Percentiles rank a stretch among this genome's conserved stretches.
phyloP scores from a whole-genome alignment of 306 rosid genomes.

The Quercus gilva region DNA sequence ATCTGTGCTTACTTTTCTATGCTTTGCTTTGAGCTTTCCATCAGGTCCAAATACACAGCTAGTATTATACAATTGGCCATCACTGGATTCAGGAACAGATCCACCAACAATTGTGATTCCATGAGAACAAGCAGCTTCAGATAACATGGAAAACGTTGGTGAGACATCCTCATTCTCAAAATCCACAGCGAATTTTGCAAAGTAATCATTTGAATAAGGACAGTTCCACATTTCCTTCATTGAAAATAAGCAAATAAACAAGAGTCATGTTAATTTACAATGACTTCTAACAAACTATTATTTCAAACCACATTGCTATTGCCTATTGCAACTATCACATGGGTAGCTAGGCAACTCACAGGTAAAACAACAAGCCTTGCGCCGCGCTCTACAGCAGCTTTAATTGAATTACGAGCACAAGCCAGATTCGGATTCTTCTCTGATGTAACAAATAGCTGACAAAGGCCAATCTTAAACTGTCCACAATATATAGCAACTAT shows the following conservation, averaged over 20 bases:
- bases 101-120: slow-evolving; percentile 30
- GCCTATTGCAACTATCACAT: background rate
- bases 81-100: slow-evolving; percentile 25
- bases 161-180: slow-evolving; percentile 17
- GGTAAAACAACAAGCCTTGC: slow-evolving; percentile 28
- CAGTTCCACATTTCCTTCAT: slow-evolving; percentile 28
- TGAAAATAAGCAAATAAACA: background rate
- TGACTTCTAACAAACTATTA: background rate
- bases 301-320: background rate
- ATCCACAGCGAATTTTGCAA: slow-evolving; percentile 14
- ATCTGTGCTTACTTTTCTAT: slow-evolving; percentile 19
- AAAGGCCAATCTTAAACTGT: slow-evolving; percentile 31
- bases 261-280: background rate
- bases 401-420: slow-evolving; percentile 1
- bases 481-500: background rate
- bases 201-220: slow-evolving; percentile 14
- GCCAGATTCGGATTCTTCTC: slow-evolving; percentile 26
- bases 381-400: slow-evolving; percentile 2
- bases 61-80: slow-evolving; percentile 29
- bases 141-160: slow-evolving; percentile 15
- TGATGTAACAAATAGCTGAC: slow-evolving; percentile 19
- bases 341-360: slow-evolving; percentile 13
- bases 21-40: slow-evolving; percentile 30
- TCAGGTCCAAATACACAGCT: slow-evolving; percentile 36
- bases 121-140: slow-evolving; percentile 15